Evolutionary conservation across 805 yeast genomes (phyloP).

Genomic region (Candida odintsovae): DNA sequence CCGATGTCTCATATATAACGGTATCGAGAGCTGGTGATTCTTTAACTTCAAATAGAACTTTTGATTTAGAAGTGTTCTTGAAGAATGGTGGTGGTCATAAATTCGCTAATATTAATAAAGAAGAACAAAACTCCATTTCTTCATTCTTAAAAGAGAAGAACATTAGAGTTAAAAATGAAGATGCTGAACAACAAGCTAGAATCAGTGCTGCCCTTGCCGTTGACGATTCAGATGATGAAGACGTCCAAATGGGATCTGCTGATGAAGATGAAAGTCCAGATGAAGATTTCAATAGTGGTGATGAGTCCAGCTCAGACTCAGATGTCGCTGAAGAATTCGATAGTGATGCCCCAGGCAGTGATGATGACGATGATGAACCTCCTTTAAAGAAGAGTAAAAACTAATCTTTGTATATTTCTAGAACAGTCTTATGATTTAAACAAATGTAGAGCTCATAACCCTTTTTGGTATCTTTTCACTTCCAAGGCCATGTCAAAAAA

Average conservation of each 20-base stretch:
- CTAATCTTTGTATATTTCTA: slow-evolving; percentile 1
- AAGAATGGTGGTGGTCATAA: slow-evolving; percentile 65
- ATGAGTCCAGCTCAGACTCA: slow-evolving; percentile 69
- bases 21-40: slow-evolving; percentile 88
- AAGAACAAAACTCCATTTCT: slow-evolving; percentile 80
- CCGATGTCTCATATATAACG: slow-evolving; percentile 70
- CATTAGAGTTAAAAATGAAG: slow-evolving; percentile 79
- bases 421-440: not conserved
- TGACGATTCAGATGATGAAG: slow-evolving; percentile 38
- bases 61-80: slow-evolving; percentile 78
- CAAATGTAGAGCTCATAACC: not conserved
- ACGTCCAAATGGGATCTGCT: slow-evolving; percentile 63
- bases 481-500: too few species aligned
- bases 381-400: slow-evolving; percentile 33
- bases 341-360: slow-evolving; percentile 18
- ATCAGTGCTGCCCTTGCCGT: slow-evolving; percentile 71
- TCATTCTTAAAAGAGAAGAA: slow-evolving; percentile 72
- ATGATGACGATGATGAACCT: slow-evolving; percentile 18
- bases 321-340: slow-evolving; percentile 25
- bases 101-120: slow-evolving; percentile 85
- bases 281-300: slow-evolving; percentile 67
- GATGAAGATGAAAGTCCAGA: slow-evolving; percentile 79
- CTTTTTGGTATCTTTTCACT: too few species aligned
- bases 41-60: slow-evolving; percentile 74
- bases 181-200: slow-evolving; percentile 78